Evolutionary conservation across 306 rosid genomes (phyloP), one percentile per base, ranked within the genome.

Genomic region (Castanea mollissima): DNA sequence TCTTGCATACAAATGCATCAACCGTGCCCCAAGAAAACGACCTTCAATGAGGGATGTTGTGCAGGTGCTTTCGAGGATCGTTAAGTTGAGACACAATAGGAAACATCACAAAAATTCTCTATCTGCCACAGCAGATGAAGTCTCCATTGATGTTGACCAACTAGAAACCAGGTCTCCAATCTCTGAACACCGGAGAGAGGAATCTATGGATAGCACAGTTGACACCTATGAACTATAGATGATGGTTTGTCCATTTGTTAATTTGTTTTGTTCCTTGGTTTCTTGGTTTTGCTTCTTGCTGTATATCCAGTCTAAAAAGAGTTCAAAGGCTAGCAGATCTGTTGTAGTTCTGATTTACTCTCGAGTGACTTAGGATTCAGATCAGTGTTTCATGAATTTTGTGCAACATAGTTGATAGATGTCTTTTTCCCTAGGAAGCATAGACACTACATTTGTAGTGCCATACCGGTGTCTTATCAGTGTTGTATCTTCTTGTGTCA

Each of bases 31-130:
- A 2, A 88, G 85, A 78, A 96, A 90, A 77, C 84, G 99, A 12
- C 97, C 97, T 83, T 84, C 96, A 54, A 96, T 93, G 99, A 89
- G 98, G 74, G 99, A 96, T 87, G 85, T 81, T 12, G 99, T 93
- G 44, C 99, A 91, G 83, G 97, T 93, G 64, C 81, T 96, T 38
- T 60, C 94, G 0, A 69, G 93, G 79, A 82, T 96, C 64, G 79
- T 88, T 21, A 93, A 96, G 78, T 70, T 83, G 60, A 91, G 97
- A 68, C 88, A 89, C 72, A 80, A 63, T 27, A 85, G 51, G 78
- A 93, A 63, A 76, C 87, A 88, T 62, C 91, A 86, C 79, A 84
- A 25, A 18, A 93, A 87, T 32, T 89, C 92, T 4, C 57, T 85
- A 69, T 95, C 99, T 52, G 78, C 91, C 20, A 80, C 84, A 1